A percentile compares a stretch with the other conserved stretches of the same genome.
Evolutionary conservation across 495 filamentous ascomycete species (phyloP).

Genomic region (Bathelium albidoporum): DNA sequence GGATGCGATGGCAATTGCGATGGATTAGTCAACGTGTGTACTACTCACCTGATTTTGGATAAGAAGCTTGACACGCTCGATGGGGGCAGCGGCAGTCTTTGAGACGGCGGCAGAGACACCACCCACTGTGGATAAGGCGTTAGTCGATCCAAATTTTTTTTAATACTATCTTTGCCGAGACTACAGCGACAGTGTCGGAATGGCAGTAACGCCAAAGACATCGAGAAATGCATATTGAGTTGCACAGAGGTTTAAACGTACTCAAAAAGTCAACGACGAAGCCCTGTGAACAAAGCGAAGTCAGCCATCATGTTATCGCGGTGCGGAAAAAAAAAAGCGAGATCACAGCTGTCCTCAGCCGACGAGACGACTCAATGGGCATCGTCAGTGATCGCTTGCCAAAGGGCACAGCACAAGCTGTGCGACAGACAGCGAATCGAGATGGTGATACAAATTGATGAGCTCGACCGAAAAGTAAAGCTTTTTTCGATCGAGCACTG

Average conservation of each 20-base stretch:
- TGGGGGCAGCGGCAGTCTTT: conserved; percentile 98
- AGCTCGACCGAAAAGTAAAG: neutral
- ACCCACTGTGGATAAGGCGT: conserved; percentile 61
- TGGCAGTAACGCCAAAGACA: neutral
- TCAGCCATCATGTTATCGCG: conserved; percentile 5
- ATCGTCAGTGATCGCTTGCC: conserved; percentile 9
- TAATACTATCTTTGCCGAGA: neutral
- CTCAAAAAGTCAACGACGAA: conserved; percentile 95
- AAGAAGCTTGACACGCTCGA: conserved; percentile 99
- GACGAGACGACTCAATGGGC: conserved; percentile 19
- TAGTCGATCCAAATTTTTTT: conserved; percentile 24
- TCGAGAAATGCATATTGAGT: neutral
- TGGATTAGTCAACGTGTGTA: neutral
- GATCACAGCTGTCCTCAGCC: conserved; percentile 6
- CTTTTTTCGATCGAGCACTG: neutral
- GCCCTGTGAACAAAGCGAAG: conserved; percentile 28
- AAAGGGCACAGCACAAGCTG: conserved; percentile 9
- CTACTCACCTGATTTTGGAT: conserved; percentile 97
- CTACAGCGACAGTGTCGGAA: neutral
- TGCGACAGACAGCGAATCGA: neutral
- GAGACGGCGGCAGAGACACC: conserved; percentile 99
- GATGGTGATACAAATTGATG: neutral
- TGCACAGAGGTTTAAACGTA: conserved; percentile 46
- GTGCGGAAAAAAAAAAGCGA: conserved; percentile 8
- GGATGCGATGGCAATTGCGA: neutral